phyloP scores from a whole-genome alignment of 164 flowering plant species.

The Chimonanthus salicifolius region DNA sequence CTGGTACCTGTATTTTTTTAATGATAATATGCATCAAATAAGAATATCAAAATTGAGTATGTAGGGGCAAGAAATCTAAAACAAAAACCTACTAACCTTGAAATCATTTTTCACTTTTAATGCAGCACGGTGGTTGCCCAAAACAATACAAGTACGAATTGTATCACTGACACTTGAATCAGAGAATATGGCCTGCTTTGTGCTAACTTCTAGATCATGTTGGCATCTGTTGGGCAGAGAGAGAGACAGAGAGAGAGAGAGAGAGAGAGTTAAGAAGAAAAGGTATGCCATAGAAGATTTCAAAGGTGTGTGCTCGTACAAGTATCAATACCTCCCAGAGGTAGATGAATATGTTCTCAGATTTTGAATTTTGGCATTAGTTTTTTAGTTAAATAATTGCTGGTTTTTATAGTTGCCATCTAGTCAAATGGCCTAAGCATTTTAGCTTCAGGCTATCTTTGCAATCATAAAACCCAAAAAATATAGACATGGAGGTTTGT shows the following conservation, averaged over 20 bases:
- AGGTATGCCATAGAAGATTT: not conserved
- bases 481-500: not conserved
- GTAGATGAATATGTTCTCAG: not conserved
- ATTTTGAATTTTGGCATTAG: not conserved
- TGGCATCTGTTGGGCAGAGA: slow-evolving; percentile 52
- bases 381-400: no score
- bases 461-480: not conserved
- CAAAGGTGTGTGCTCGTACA: not conserved
- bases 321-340: not conserved
- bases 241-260: not conserved
- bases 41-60: not conserved
- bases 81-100: slow-evolving; percentile 43
- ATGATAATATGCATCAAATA: not conserved
- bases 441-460: not conserved
- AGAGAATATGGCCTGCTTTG: slow-evolving; percentile 89
- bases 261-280: not conserved
- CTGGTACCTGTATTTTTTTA: slow-evolving; percentile 57
- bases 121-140: slow-evolving; percentile 92
- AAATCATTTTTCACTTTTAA: slow-evolving; percentile 81
- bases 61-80: not conserved
- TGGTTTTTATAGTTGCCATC: no score
- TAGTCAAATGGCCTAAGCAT: not conserved
- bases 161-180: slow-evolving; percentile 97
- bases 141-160: slow-evolving; percentile 84
- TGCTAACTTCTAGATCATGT: slow-evolving; percentile 80